Base-by-base conservation (phyloP, 208 protist species). In the Trypanosoma theileri region DNA sequence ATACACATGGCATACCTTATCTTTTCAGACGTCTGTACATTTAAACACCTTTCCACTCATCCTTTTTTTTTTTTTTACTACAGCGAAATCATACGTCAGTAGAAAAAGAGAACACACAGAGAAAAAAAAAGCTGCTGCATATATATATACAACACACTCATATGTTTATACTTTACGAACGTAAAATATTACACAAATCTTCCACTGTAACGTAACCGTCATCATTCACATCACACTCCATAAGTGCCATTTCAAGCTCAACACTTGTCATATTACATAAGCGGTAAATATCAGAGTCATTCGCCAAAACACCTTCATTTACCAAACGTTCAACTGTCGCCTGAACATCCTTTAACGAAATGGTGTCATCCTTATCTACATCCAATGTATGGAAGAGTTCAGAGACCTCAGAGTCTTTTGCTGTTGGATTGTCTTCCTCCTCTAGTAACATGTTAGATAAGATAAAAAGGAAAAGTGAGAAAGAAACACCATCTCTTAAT, bases 401-500 rank as follows among this genome's bases (percentile, higher is more conserved):
- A 26, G 28, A n/a, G 6, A 84, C 44, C 26, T 85, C 78, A 28
- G 26, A 54, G 4, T 82, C 66, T 22, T 73, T 73, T 9, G 41
- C 55, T 13, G 22, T 58, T 41, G 35, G 17, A 8, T 26, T 73
- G 16, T 71, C 44, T n/a, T 78, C 75, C 45, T 69, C 41, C 45
- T 68, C 71, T 55, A 63, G 16, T 19, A 61, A 35, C 31, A 58
- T 28, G 35, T 81, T 9, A 41, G 82, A 69, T 21, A 94, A 62
- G 41, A 94, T 80, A 68, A 80, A 88, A 13, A 94, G 48, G 48
- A 94, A 94, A n/a, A 71, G 51, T 3, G 75, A 63, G 59, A 91
- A 90, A 9, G 77, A 79, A 22, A 94, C 60, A 21, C 56, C 69
- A 22, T 70, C 50, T 35, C 59, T 42, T 59, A 35, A 21, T 14